Base-by-base conservation (phyloP, 192 early-diverging fungal genomes). In the Coemansia sp. region DNA sequence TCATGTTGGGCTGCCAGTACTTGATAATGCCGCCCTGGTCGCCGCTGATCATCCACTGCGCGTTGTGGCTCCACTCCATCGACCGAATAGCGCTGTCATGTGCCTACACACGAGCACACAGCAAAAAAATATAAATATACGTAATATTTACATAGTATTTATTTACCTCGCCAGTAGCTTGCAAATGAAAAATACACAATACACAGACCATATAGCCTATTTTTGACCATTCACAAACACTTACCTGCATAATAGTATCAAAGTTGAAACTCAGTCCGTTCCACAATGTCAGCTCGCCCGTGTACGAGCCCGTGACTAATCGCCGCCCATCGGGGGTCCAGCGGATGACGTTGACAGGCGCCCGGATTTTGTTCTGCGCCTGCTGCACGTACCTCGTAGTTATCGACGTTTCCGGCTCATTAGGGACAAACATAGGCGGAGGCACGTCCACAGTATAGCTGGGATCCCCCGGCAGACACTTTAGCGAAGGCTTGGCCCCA, bases 211-310 rank as follows among this genome's bases (percentile, higher is more conserved):
- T 27, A 58, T 27, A 60, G 2, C 5, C 39, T 10, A 4, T 15
- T 4, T 10, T 42, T 15, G 3, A 42, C 39, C 39, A 42, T 42
- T n/a, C 32, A 42, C 12, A 21, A 63, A 27, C 15, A 39, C 77
- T 75, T 80, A 80, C 77, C 80, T 96, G 94, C 66, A 96, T 84
- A 77, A 96, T 96, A 12, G 94, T 98, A 69, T 98, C 97, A 78
- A 98, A 99, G 74, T 99, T 99, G 71, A 99, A 98, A 1, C 94
- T 95, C 25, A 97, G 82, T 2, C 96, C 96, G 73, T 95, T 97
- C 97, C 97, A 99, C 29, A 97, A 78, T 3, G 96, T 99, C 63
- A 99, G 94, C 77, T 98, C 96, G 12, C 97, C 97, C 69, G 87
- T 90, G 0, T 94, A 94, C 0, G 94, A 91, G 10, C 95, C 97